A percentile compares a stretch with the other conserved stretches of the same genome.
Conservation (phyloP, 305 asterid species). For the Fraxinus nigra region DNA sequence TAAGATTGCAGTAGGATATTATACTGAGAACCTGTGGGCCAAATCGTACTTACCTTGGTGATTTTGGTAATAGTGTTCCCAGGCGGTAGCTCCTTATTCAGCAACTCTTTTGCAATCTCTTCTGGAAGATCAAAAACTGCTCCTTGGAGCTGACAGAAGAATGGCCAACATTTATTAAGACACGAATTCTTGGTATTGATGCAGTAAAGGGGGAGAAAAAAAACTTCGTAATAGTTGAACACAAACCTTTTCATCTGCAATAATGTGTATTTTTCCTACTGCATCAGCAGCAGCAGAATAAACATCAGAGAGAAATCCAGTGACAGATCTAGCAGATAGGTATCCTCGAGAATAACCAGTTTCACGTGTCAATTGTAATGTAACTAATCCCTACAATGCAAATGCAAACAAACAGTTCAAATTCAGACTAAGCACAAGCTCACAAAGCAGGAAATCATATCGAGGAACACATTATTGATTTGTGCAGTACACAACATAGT, state of each 20-base stretch:
- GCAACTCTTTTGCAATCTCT: slow-evolving; percentile 86
- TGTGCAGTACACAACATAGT: not conserved
- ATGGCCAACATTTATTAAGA: not conserved
- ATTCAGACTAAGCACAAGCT: slow-evolving; percentile 1
- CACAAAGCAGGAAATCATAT: slow-evolving; percentile 2
- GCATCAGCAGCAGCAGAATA: slow-evolving; percentile 89
- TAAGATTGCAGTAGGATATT: not conserved
- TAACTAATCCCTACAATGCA: slow-evolving; percentile 70
- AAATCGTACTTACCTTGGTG: slow-evolving; percentile 51
- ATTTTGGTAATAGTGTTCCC: slow-evolving; percentile 86
- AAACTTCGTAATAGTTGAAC: not conserved
- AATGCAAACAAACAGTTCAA: slow-evolving; percentile 19
- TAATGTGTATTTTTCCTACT: slow-evolving; percentile 71
- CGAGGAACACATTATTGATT: not conserved
- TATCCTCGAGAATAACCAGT: slow-evolving; percentile 58
- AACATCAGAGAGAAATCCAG: slow-evolving; percentile 90
- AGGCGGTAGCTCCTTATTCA: slow-evolving; percentile 69
- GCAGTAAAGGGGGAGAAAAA: not conserved
- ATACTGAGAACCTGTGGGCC: not conserved
- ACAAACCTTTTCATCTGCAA: slow-evolving; percentile 75
- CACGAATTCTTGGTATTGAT: not conserved
- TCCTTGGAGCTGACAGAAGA: slow-evolving; percentile 67
- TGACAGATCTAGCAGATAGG: slow-evolving; percentile 81
- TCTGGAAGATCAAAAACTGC: slow-evolving; percentile 98
- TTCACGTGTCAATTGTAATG: slow-evolving; percentile 80